Base-by-base conservation (phyloP, 768 basidiomycete species). In the Boletellus sp. region DNA sequence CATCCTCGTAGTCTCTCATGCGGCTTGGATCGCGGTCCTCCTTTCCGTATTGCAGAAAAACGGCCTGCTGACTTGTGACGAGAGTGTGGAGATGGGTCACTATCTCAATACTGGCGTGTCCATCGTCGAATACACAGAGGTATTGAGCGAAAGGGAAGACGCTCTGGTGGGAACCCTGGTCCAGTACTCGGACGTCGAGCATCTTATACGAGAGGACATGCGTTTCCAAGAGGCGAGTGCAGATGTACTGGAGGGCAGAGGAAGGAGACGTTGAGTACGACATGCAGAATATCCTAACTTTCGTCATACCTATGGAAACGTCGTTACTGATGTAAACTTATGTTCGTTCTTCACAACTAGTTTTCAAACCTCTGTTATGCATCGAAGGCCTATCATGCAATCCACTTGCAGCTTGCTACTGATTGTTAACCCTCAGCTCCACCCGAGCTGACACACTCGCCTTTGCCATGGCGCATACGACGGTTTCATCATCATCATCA, bases 1-100 rank as follows among this genome's bases (percentile, higher is more conserved):
- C 53, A 71, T 87, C 39, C 72, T 91, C 26, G 76, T 83, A 12
- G 78, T 80, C 51, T 78, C 81, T 36, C 88, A 91, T 48, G 85
- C 85, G 2, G 85, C 78, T 0, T 74, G 78, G 57, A 86, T 90
- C 51, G 66, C 68, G 17, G 70, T 72, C 24, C 71, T 90, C 47
- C 69, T 85, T 50, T 70, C 70, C 17, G 67, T 61, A 35, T 59
- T 88, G 59, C 55, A 78, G n/a, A 65, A 69, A 19, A 73, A 71
- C 38, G 61, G 73, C 31, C 62, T 70, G 55, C 54, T 77, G 45
- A 55, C 48, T 42, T 71, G 70, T 47, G 72, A 63, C 20, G 59
- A 68, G 17, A 68, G 63, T 12, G 48, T 67, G 13, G 35, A 57
- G n/a, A 53, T 63, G 19, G 62, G 64, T 39, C 61, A 41, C 22